phyloP scores from a whole-genome alignment of 495 filamentous ascomycete genomes.

The Aspergillus ostianus region DNA sequence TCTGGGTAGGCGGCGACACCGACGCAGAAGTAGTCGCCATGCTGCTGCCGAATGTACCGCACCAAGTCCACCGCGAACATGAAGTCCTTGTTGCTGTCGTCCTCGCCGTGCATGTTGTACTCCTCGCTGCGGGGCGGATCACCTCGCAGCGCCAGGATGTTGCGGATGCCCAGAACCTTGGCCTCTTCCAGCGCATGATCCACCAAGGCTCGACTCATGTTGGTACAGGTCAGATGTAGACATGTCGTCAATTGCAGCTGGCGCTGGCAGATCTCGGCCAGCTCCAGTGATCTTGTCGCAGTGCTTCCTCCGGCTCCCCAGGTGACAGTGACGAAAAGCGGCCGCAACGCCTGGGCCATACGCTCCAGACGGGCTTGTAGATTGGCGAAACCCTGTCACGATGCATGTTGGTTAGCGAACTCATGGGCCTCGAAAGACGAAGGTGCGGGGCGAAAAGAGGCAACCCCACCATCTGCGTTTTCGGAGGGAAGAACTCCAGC shows the following conservation, averaged over 20 bases:
- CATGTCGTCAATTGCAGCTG: slow-evolving; percentile 92
- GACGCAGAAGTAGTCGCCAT: slow-evolving; percentile 96
- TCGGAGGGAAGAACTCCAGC: slow-evolving; percentile 98
- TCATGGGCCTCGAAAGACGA: slow-evolving; percentile 1
- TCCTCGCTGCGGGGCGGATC: slow-evolving; percentile 89
- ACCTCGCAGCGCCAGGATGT: slow-evolving; percentile 91
- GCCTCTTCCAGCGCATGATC: slow-evolving; percentile 90
- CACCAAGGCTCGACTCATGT: slow-evolving; percentile 84
- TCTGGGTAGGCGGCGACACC: slow-evolving; percentile 95
- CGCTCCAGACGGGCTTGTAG: slow-evolving; percentile 89
- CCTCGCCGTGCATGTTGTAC: slow-evolving; percentile 66
- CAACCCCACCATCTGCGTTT: slow-evolving; percentile 76
- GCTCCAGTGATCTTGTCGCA: slow-evolving; percentile 81
- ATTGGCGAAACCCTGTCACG: slow-evolving; percentile 75
- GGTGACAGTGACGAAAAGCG: slow-evolving; percentile 94
- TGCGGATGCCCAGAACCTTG: slow-evolving; percentile 88
- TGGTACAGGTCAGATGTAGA: slow-evolving; percentile 94
- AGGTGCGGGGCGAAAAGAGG: slow-evolving; percentile 26
- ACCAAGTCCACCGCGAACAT: slow-evolving; percentile 89
- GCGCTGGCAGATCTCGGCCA: slow-evolving; percentile 93
- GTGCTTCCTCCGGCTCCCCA: slow-evolving; percentile 97
- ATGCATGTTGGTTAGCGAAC: slow-evolving; percentile 18
- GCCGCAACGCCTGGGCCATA: slow-evolving; percentile 86
- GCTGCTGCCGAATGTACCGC: slow-evolving; percentile 75
- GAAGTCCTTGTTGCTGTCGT: slow-evolving; percentile 75